Base-by-base conservation (phyloP, 2,329 filamentous ascomycete species). In the Penicillium sp. region DNA sequence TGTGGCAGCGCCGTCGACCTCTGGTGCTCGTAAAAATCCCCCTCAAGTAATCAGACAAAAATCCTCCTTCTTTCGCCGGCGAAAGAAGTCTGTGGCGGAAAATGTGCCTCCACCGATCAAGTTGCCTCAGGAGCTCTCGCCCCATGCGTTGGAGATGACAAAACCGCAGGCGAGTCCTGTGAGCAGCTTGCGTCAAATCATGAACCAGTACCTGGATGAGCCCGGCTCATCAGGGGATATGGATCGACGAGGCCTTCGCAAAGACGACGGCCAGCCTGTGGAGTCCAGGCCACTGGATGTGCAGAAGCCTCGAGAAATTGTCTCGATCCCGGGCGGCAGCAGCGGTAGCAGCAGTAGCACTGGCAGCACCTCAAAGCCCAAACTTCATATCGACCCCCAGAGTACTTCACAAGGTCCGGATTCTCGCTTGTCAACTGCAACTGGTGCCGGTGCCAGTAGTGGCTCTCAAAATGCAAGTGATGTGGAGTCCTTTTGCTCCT, bases 11-110 rank as follows among this genome's bases (percentile, higher is more conserved):
- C 29, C 55, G 60, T 43, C 46, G 61, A 13, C 49, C 45, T 27
- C 43, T 38, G 43, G 34, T 28, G 43, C 52, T 4, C 66, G 67
- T 38, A 67, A 72, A 46, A 64, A 63, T 35, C 57, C 63, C 9
- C 66, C 66, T 27, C 71, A 69, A 38, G 73, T 96, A 44, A 86
- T 88, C 60, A 96, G 96, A 75, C 96, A 96, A 68, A 82, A 88
- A 4, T 94, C 91, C 1, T 91, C 89, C 0, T 97, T 98, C 72
- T 97, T 97, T 73, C 81, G 93, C 53, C 80, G 93, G 50, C 81
- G 90, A 54, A 97, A 97, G 79, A 94, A 91, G 78, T 95, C 90
- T 4, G 71, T 89, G 32, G 80, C 82, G 11, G 90, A 94, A 53
- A 65, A 68, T 39, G 77, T 81, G 24, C 78, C 78, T 35, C 82